Base-by-base conservation (phyloP, 805 yeast genomes). In the Komagataella kurtzmanii region DNA sequence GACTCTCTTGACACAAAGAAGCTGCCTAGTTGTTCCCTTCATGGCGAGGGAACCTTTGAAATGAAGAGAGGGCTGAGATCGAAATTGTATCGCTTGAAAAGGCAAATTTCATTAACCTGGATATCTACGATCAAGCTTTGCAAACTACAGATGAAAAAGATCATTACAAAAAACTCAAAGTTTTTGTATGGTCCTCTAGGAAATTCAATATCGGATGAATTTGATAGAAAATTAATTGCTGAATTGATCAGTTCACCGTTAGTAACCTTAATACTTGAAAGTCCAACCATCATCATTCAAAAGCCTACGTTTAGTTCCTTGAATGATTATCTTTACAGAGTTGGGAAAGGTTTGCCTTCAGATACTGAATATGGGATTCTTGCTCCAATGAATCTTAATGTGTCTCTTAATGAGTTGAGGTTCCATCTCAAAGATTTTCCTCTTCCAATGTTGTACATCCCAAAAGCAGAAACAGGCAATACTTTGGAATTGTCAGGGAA, bases 401-500 rank as follows among this genome's bases (percentile, higher is more conserved):
- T 86, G 50, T 71, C 67, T 14, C 69, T 86, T 44, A 66, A 69
- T 3, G 95, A 88, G 58, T 61, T 82, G 10, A 68, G 93, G 54
- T 73, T 81, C 58, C 91, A 86, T 61, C 58, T 90, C 54, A 70
- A 93, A 51, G 98, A 90, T 60, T 88, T 85, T 60, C 97, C 97
- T 0, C 60, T 91, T 14, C 97, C 98, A 0, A 66, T 90, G 49
- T 63, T 87, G 7, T 80, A 81, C 56, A 77, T 90, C 55, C 96
- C 96, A 0, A 66, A 59, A 23, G 49, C 48, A 2, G 51, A 51
- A 14, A 53, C 59, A 3, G 49, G 52, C 8, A 7, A 17, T 6
- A 61, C 74, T 6, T 56, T 71, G 49, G 54, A 67, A 24, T 52
- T 83, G 51, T 62, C 66, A 21, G 95, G 96, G 19, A 80, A 86